Percentiles rank a stretch among this genome's conserved stretches.
Evolutionary conservation across 169 alveolate species (phyloP).

Genomic region (Eimeria sp.): DNA sequence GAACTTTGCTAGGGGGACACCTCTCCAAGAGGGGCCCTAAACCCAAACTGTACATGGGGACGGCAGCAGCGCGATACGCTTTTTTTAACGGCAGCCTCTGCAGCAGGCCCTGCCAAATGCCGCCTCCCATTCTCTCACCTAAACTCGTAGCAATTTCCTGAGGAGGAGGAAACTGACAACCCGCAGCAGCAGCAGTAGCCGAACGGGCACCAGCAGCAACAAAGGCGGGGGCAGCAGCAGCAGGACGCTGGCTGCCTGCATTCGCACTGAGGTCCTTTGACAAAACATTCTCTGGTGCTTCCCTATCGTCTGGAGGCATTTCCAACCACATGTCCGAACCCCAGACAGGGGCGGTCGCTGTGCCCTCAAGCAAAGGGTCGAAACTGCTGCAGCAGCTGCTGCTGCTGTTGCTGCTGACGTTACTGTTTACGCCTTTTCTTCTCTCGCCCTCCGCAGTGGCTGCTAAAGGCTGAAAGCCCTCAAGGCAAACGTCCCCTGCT

Average conservation of each 20-base stretch:
- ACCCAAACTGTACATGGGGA: not conserved
- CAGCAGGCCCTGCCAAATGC: slow-evolving; percentile 12
- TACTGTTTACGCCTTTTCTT: not conserved
- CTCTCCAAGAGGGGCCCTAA: not conserved
- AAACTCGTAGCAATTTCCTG: not conserved
- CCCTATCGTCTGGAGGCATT: not conserved
- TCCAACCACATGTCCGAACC: slow-evolving; percentile 60
- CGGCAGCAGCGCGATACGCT: not conserved
- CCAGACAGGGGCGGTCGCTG: not conserved
- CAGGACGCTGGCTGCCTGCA: not conserved
- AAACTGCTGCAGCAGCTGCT: not conserved
- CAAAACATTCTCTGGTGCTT: not conserved
- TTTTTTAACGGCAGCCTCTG: not conserved
- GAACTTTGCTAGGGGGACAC: not conserved
- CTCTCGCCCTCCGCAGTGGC: not conserved
- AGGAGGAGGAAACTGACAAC: not conserved
- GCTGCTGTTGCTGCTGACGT: slow-evolving; percentile 4
- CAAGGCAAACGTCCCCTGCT: not conserved
- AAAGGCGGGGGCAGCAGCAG: not conserved
- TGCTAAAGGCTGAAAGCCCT: not conserved
- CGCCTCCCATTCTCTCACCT: not conserved
- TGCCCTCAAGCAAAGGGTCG: not conserved
- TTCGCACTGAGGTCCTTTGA: not conserved
- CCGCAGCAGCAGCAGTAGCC: not conserved
- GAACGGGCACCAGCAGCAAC: slow-evolving; percentile 1